phyloP scores from a whole-genome alignment of 2,329 filamentous ascomycete species.

The Cordyceps tenuipes region DNA sequence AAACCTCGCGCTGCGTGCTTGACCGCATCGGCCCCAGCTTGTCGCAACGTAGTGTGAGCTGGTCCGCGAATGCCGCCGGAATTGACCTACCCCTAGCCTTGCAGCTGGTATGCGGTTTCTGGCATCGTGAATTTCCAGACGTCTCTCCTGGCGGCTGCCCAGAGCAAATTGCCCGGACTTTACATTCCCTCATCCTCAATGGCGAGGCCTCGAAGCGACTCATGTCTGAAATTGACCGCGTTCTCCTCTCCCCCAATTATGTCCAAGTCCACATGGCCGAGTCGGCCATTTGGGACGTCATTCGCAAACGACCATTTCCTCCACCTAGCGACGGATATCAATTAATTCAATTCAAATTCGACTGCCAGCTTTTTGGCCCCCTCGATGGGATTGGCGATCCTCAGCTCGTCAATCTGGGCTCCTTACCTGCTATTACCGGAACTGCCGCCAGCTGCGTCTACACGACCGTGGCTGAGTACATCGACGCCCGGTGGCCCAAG shows the following conservation, averaged over 20 bases:
- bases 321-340: constrained; percentile 28
- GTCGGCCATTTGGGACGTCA: constrained; percentile 28
- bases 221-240: constrained; percentile 21
- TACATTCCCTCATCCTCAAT: constrained; percentile 22
- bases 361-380: constrained; percentile 25
- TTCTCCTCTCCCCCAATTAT: constrained; percentile 26
- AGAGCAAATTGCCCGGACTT: constrained; percentile 25
- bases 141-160: constrained; percentile 26
- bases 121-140: constrained; percentile 27
- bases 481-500: constrained; percentile 24
- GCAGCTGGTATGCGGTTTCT: constrained; percentile 28
- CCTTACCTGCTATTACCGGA: constrained; percentile 26
- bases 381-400: constrained; percentile 23
- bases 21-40: constrained; percentile 28
- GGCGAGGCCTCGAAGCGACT: constrained; percentile 23
- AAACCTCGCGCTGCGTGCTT: constrained; percentile 26
- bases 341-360: constrained; percentile 27
- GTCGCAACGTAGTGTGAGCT: constrained; percentile 23
- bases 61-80: constrained; percentile 24
- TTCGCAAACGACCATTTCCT: constrained; percentile 22
- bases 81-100: constrained; percentile 27
- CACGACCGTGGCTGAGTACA: constrained; percentile 27
- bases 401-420: constrained; percentile 21
- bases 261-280: constrained; percentile 31
- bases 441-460: constrained; percentile 25